phyloP scores from a whole-genome alignment of 2,329 filamentous ascomycete genomes.

The Pseudocercospora musae region DNA sequence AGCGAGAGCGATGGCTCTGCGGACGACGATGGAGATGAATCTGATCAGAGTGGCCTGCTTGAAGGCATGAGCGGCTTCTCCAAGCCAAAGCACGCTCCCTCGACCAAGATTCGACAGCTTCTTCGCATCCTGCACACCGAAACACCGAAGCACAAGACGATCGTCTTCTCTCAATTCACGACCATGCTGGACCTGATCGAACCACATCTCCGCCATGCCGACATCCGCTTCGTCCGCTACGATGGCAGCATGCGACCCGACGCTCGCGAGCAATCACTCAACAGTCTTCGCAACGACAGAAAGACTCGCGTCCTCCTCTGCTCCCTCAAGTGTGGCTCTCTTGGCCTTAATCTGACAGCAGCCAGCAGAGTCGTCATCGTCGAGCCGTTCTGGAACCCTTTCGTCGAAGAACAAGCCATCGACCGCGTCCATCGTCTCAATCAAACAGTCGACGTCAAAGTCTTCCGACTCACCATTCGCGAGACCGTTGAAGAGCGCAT shows the following conservation, averaged over 20 bases:
- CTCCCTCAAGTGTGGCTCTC: conserved; percentile 86
- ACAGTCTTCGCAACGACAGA: conserved; percentile 70
- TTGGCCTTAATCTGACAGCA: conserved; percentile 91
- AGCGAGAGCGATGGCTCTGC: conserved; percentile 41
- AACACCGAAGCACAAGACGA: conserved; percentile 83
- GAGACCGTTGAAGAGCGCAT: conserved; percentile 91
- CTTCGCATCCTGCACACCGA: conserved; percentile 78
- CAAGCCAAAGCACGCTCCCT: conserved; percentile 57
- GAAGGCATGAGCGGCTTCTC: conserved; percentile 22
- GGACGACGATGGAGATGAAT: conserved; percentile 40
- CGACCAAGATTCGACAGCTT: conserved; percentile 88
- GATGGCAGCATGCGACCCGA: conserved; percentile 96
- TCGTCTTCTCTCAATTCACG: conserved; percentile 97
- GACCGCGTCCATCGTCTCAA: conserved; percentile 98
- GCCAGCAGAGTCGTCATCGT: conserved; percentile 91
- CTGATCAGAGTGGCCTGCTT: conserved; percentile 39
- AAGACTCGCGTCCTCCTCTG: conserved; percentile 81
- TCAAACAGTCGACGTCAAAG: conserved; percentile 88
- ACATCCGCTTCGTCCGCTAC: conserved; percentile 81
- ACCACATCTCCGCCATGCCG: conserved; percentile 74
- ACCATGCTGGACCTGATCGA: conserved; percentile 97
- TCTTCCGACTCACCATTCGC: conserved; percentile 88
- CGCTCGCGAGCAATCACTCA: conserved; percentile 79
- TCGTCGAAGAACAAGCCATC: conserved; percentile 98
- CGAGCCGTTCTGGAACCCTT: conserved; percentile 97